A percentile compares a stretch with the other conserved stretches of the same genome.
phyloP scores from a whole-genome alignment of 768 basidiomycete genomes.

The Lactarius quietus region DNA sequence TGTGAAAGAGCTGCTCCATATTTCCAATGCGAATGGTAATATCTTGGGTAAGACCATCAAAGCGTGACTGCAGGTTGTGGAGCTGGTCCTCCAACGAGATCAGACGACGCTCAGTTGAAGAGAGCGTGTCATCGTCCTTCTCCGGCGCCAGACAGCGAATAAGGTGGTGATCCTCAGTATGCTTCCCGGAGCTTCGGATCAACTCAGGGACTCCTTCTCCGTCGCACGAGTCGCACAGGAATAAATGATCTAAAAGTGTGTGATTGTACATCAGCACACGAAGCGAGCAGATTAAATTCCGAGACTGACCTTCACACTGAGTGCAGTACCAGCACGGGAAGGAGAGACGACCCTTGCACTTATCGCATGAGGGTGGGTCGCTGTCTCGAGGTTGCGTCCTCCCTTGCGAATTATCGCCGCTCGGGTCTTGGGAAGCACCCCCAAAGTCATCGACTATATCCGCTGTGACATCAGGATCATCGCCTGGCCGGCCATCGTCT shows the following conservation, averaged over 20 bases:
- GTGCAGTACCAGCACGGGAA: constrained; percentile 36
- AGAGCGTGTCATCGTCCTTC: not conserved
- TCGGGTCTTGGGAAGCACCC: not conserved
- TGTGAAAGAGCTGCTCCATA: constrained; percentile 7
- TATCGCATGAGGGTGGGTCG: constrained; percentile 25
- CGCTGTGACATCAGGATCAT: not conserved
- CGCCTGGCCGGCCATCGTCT: not conserved
- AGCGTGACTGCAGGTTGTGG: constrained; percentile 4
- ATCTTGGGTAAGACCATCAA: not conserved
- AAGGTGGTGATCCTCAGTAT: constrained; percentile 5
- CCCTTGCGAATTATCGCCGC: not conserved
- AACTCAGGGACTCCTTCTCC: constrained; percentile 2
- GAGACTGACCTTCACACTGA: constrained; percentile 27
- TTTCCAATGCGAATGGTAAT: not conserved
- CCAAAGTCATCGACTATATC: not conserved
- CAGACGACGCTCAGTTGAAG: constrained; percentile 5
- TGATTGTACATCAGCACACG: not conserved
- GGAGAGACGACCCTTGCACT: constrained; percentile 25
- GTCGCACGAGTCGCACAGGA: constrained; percentile 24
- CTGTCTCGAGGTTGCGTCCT: not conserved
- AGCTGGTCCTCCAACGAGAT: constrained; percentile 13
- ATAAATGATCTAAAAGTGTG: constrained; percentile 12
- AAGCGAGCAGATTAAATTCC: not conserved
- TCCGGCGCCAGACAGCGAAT: constrained; percentile 11
- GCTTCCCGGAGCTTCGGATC: not conserved